Evolutionary conservation across 2,329 filamentous ascomycete genomes (phyloP), one percentile per base, ranked within the genome.

Genomic region (Clonostachys solani): DNA sequence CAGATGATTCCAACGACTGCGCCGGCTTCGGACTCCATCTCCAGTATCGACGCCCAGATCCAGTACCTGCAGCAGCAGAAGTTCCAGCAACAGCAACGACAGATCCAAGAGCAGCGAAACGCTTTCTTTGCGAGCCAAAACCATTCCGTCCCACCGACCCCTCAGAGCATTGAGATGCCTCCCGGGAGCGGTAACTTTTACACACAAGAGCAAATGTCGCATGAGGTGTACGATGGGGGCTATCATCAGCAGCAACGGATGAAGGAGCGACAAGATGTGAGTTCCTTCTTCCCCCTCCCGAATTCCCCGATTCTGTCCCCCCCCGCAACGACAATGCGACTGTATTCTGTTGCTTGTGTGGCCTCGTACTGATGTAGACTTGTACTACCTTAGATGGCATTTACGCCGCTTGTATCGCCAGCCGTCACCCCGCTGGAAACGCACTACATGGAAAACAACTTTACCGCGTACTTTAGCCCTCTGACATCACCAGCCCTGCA

Each of bases 321-420:
- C 42, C 42, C 8, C n/a, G 12, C 16, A 37, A 12, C 12, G 34
- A 12, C 12, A 18, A 18, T 45, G 13, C 34, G 29, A 23, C 12
- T 33, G 16, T 5, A 9, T 33, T 36, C 19, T 15, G 34, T 18
- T 19, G 16, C 9, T 29, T 29, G 23, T 29, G 23, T 29, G 23
- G 43, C 13, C 43, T 44, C 34, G 29, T 33, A 33, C n/a, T 16
- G 7, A 35, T 40, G 29, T 44, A 15, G 18, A 6, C 12, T 9
- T 33, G 44, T 29, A 43, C 33, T 53, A 61, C 51, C 54, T 29
- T 58, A 86, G 81, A 83, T 89, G 78, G 75, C 83, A 10, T 92
- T 92, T 60, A 92, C 88, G 3, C 89, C 89, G 1, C 75, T 92
- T 33, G 87, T 89, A 12, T 92, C 89, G 16, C 89, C 89, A n/a